These are phyloP conservation scores for Darksidea phi DNA, from an alignment of 495 filamentous ascomycete genomes.

Conservation along the genomic window DNA sequence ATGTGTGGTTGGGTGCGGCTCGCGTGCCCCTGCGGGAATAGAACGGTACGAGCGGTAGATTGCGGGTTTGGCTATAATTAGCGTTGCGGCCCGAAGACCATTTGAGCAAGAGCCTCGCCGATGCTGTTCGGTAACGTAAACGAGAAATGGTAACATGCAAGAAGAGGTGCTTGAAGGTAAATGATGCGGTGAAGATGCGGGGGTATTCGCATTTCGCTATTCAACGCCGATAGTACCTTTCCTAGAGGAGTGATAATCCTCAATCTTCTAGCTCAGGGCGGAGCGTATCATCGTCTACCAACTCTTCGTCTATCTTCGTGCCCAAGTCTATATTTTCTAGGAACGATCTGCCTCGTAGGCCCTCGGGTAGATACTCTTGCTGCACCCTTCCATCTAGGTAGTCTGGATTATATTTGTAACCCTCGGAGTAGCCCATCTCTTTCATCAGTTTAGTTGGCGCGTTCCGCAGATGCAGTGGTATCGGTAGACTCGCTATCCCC, in stretches of 20 bases:
- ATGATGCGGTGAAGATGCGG: neutral
- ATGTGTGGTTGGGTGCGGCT: no score
- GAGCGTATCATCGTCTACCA: slow-evolving; percentile 25
- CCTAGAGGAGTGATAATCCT: neutral
- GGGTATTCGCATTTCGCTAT: slow-evolving; percentile 1
- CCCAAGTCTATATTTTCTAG: slow-evolving; percentile 83
- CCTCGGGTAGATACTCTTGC: slow-evolving; percentile 86
- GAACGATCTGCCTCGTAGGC: slow-evolving; percentile 66
- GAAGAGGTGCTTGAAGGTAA: no score
- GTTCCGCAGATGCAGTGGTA: slow-evolving; percentile 87
- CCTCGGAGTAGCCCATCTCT: slow-evolving; percentile 82
- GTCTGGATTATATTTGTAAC: slow-evolving; percentile 96
- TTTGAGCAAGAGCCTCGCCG: no score
- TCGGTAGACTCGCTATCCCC: slow-evolving; percentile 70
- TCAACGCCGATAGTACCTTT: no score
- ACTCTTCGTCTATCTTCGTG: slow-evolving; percentile 66
- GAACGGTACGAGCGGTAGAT: no score
- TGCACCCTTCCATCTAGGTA: slow-evolving; percentile 78
- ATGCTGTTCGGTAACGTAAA: no score
- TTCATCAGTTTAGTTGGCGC: slow-evolving; percentile 91
- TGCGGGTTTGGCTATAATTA: no score
- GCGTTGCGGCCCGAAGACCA: no score
- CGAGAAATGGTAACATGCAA: no score
- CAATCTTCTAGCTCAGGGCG: slow-evolving; percentile 15
- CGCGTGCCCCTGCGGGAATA: no score